Conservation (phyloP, 768 basidiomycete species). For the Xanthoconium stramineum region DNA sequence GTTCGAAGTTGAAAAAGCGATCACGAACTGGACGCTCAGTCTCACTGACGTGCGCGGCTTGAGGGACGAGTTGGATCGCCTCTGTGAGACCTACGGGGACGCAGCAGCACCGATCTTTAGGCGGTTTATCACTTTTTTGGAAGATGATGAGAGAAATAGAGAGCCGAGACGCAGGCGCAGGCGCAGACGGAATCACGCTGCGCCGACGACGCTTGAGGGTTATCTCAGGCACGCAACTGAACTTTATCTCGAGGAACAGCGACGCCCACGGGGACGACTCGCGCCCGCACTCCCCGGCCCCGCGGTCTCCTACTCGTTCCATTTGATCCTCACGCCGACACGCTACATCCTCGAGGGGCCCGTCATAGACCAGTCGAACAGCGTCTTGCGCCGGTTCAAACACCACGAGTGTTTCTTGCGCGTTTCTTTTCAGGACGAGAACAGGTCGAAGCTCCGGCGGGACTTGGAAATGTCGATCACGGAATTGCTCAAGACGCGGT, state of each 20-base stretch:
- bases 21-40: slow-evolving; percentile 28
- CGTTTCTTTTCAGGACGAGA: slow-evolving; percentile 48
- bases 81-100: slow-evolving; percentile 15
- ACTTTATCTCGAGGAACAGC: slow-evolving; percentile 23
- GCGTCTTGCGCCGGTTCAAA: slow-evolving; percentile 35
- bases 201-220: slow-evolving; percentile 8
- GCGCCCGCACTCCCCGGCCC: slow-evolving; percentile 17
- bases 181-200: background rate
- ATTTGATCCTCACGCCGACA: slow-evolving; percentile 40
- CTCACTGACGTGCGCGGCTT: slow-evolving; percentile 21
- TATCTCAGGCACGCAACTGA: slow-evolving; percentile 17
- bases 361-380: slow-evolving; percentile 36
- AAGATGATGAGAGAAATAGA: slow-evolving; percentile 9
- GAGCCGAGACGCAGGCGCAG: background rate
- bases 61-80: slow-evolving; percentile 12
- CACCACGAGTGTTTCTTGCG: slow-evolving; percentile 44
- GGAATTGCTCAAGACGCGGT: slow-evolving; percentile 33
- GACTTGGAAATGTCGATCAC: slow-evolving; percentile 31
- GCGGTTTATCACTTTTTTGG: slow-evolving; percentile 16
- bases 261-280: slow-evolving; percentile 24
- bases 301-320: slow-evolving; percentile 33
- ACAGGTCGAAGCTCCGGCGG: slow-evolving; percentile 35
- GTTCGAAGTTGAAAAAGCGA: slow-evolving; percentile 38
- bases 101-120: slow-evolving; percentile 25
- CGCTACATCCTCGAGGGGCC: slow-evolving; percentile 39